phyloP scores from a whole-genome alignment of 2,329 filamentous ascomycete genomes.

The Taxawa tesnikishii region DNA sequence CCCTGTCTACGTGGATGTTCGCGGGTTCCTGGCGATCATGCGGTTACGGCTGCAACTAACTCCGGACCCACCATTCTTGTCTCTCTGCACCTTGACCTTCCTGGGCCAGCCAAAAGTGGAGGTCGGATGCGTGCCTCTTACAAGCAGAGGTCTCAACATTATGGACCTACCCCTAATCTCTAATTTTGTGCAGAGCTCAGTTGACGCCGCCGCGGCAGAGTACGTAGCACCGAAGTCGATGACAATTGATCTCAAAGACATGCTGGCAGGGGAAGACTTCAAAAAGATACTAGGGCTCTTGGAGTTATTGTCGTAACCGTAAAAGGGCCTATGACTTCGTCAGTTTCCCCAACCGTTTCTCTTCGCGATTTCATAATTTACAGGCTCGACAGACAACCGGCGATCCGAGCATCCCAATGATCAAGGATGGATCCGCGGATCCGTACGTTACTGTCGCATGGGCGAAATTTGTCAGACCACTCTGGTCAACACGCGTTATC shows the following conservation, averaged over 20 bases:
- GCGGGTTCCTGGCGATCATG: slow-evolving; percentile 58
- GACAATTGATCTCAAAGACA: slow-evolving; percentile 62
- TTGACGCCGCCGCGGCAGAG: slow-evolving; percentile 61
- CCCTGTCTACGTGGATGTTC: slow-evolving; percentile 63
- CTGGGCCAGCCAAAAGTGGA: slow-evolving; percentile 63
- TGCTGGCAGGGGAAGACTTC: slow-evolving; percentile 66
- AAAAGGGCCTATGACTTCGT: slow-evolving; percentile 55
- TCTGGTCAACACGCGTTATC: slow-evolving; percentile 55
- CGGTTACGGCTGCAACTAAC: slow-evolving; percentile 59
- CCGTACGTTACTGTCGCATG: slow-evolving; percentile 61
- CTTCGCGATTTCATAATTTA: too few relatives aligned
- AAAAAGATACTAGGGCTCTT: slow-evolving; percentile 59
- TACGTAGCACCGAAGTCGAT: slow-evolving; percentile 67
- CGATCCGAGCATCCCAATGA: slow-evolving; percentile 48
- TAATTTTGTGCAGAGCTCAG: slow-evolving; percentile 61
- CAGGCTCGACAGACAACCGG: too few relatives aligned
- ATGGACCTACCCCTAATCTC: slow-evolving; percentile 67
- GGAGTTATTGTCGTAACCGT: slow-evolving; percentile 57
- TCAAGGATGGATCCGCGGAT: slow-evolving; percentile 52
- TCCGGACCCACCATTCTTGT: slow-evolving; percentile 65
- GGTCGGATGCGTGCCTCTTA: slow-evolving; percentile 57
- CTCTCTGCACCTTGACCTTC: slow-evolving; percentile 61
- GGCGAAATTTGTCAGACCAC: slow-evolving; percentile 64
- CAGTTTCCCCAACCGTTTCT: too few relatives aligned
- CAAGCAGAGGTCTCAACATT: slow-evolving; percentile 56